These are phyloP conservation scores for Argentina anserina DNA, from an alignment of 306 rosid species.

Conservation along the genomic window DNA sequence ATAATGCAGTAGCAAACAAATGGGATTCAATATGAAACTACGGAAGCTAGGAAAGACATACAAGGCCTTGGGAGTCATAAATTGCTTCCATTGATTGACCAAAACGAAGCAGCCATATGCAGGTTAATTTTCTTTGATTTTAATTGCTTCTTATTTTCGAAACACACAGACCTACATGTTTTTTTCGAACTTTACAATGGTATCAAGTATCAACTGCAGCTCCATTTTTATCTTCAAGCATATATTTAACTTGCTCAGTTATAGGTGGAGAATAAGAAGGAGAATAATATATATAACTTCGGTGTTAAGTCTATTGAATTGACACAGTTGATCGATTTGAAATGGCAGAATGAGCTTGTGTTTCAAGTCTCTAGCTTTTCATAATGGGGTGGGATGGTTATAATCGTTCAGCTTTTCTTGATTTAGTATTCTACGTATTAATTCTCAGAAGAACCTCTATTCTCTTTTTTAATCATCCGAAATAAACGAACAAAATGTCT, in stretches of 20 bases:
- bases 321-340: neutral
- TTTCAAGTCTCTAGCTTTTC: neutral
- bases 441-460: neutral
- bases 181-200: neutral
- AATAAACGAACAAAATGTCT: neutral
- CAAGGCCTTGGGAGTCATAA: conserved; percentile 9
- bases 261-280: neutral
- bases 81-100: conserved; percentile 4
- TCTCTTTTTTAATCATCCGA: neutral
- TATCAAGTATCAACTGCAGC: neutral
- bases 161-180: conserved; percentile 9
- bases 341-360: neutral
- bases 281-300: neutral
- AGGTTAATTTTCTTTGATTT: neutral
- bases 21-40: neutral
- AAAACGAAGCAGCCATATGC: neutral
- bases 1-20: conserved; percentile 8
- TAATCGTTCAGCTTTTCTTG: neutral
- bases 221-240: neutral
- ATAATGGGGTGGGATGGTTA: neutral
- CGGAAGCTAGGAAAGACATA: neutral
- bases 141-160: neutral
- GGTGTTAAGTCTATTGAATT: neutral
- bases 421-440: no score
- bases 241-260: neutral